A percentile compares a stretch with the other conserved stretches of the same genome.
These are phyloP conservation scores for Sinapis alba DNA, from an alignment of 441 rosid species.

Conservation along the genomic window DNA sequence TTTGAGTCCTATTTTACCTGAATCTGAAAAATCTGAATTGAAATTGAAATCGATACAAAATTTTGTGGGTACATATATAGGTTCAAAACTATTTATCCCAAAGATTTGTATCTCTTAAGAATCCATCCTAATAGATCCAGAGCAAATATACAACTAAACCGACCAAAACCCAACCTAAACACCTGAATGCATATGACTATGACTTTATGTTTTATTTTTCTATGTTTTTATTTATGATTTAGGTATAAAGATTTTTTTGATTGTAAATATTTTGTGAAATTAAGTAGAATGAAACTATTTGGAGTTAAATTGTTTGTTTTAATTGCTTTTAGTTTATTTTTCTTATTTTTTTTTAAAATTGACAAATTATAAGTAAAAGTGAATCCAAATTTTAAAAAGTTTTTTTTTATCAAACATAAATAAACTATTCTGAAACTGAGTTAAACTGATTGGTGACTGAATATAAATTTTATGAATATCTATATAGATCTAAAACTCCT, in stretches of 20 bases:
- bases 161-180: neutral
- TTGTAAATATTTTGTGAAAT: neutral
- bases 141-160: neutral
- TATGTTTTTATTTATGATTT: neutral
- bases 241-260: neutral
- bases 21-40: neutral
- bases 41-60: neutral
- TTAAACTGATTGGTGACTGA: neutral
- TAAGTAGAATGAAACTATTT: neutral
- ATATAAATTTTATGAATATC: neutral
- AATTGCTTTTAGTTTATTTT: too few species aligned
- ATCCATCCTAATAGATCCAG: neutral
- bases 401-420: too few species aligned
- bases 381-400: too few species aligned
- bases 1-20: neutral
- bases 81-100: neutral
- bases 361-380: too few species aligned
- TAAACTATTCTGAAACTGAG: too few species aligned
- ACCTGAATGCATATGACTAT: neutral
- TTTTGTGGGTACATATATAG: neutral
- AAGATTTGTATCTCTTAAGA: neutral
- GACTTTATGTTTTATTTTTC: neutral
- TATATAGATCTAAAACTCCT: neutral
- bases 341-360: neutral
- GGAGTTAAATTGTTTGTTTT: neutral